Percentiles rank a stretch among this genome's conserved stretches.
These are phyloP conservation scores for Kwoniella mangroviensis DNA, from an alignment of 768 basidiomycete genomes.

Conservation along the genomic window DNA sequence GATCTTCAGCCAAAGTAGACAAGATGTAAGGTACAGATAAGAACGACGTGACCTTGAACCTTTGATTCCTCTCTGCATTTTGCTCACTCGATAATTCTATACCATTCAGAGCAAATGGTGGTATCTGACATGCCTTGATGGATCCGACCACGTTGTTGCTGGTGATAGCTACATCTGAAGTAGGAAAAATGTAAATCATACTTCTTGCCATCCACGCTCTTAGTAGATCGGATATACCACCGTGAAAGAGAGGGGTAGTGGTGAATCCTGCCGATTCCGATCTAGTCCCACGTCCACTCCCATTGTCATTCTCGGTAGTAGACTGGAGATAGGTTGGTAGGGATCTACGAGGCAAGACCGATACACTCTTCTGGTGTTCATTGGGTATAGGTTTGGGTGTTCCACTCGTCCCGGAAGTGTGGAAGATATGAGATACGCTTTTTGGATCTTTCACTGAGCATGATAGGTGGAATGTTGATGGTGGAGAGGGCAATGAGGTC, in stretches of 20 bases:
- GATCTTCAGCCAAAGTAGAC: conserved; percentile 62
- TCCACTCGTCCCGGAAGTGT: conserved; percentile 64
- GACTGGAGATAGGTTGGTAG: conserved; percentile 51
- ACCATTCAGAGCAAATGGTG: not conserved
- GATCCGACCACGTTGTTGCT: conserved; percentile 61
- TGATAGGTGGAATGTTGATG: not conserved
- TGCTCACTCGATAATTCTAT: conserved; percentile 1
- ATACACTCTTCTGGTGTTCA: conserved; percentile 59
- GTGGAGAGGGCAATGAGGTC: not conserved
- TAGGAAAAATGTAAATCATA: conserved; percentile 62
- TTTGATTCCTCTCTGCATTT: conserved; percentile 16
- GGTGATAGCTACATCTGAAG: conserved; percentile 62
- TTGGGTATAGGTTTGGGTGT: conserved; percentile 60
- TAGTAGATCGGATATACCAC: conserved; percentile 59
- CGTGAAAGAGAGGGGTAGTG: conserved; percentile 63
- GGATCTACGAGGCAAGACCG: conserved; percentile 45
- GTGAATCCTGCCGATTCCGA: conserved; percentile 60
- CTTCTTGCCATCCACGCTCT: conserved; percentile 61
- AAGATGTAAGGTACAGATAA: conserved; percentile 59
- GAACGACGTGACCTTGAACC: conserved; percentile 42
- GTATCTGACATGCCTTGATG: conserved; percentile 52
- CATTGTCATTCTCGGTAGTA: no score
- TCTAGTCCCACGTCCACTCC: no score
- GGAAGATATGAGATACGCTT: conserved; percentile 57
- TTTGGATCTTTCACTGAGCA: conserved; percentile 23